Base-by-base conservation (phyloP, 352 stramenopile genomes). In the Pythium rhizo-oryzae region DNA sequence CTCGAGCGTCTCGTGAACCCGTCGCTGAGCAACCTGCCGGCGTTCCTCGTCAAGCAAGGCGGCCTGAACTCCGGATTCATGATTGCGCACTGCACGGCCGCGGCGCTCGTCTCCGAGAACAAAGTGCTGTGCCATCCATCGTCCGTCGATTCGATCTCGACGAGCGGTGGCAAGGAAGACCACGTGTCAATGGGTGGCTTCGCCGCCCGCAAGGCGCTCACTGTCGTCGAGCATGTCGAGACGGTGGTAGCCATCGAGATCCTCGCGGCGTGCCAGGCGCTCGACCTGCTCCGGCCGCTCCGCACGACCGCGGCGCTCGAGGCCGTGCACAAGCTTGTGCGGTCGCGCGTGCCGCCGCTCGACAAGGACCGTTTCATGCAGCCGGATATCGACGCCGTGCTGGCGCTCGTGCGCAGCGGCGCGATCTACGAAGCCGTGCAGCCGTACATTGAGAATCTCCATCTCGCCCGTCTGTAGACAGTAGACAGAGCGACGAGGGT, bases 61-160 rank as follows among this genome's bases (percentile, higher is more conserved):
- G 90, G 90, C 6, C 76, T 97, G 59, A 94, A 97, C 77, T 96
- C 87, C 41, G 90, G 90, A 25, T 97, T 97, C 74, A 97, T 97
- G 90, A 97, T 97, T 69, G 88, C 90, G 1, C 88, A 97, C 69
- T 96, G 90, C 76, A 96, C 85, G 5, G 88, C 88, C 4, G 88
- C 88, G 0, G 88, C 90, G 41, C 76, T 97, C 44, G 90, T 97
- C n/a, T 94, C 81, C 24, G 90, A 97, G 73, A 97, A 97, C 80
- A 96, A 96, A 67, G 87, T 96, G 51, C 85, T 97, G 8, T 89
- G 82, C 21, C 89, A 97, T 71, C 90, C 90, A 37, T 87, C 85
- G 57, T 94, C 84, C 1, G 88, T 96, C 37, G 89, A 97, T 72
- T 96, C 87, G 37, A 94, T 97, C 70, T 96, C 89, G 46, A 97